Evolutionary conservation across 2,329 filamentous ascomycete genomes (phyloP).

Genomic region (Phialemoniopsis sp.): DNA sequence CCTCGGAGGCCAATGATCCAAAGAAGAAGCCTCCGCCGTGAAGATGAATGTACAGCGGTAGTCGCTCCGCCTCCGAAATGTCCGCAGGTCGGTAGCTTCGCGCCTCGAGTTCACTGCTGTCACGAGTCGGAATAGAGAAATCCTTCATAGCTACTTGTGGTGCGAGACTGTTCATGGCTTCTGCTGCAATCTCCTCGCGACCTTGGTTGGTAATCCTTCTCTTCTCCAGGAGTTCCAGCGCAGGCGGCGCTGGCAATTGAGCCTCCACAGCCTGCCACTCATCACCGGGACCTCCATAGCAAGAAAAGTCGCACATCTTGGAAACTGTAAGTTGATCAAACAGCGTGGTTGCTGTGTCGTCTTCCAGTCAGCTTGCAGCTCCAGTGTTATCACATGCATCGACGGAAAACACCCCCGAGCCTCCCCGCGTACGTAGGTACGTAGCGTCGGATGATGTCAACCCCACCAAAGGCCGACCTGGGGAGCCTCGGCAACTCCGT

Average conservation of each 20-base stretch:
- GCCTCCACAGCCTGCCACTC: constrained; percentile 38
- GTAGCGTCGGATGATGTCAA: no score
- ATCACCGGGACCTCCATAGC: constrained; percentile 32
- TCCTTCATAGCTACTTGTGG: constrained; percentile 26
- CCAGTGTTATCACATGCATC: no score
- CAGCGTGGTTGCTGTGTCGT: no score
- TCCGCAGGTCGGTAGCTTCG: constrained; percentile 10
- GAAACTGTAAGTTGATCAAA: not conserved
- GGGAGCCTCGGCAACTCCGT: no score
- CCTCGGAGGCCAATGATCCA: constrained; percentile 49
- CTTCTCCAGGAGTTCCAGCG: constrained; percentile 15
- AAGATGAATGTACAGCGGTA: constrained; percentile 9
- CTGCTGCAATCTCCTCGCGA: constrained; percentile 24
- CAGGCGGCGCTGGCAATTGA: constrained; percentile 18
- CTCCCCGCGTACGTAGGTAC: no score
- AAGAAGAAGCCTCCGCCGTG: constrained; percentile 37
- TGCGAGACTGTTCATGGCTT: constrained; percentile 17
- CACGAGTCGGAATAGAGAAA: constrained; percentile 12
- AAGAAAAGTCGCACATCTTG: constrained; percentile 21
- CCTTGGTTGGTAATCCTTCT: constrained; percentile 20
- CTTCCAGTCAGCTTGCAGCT: no score
- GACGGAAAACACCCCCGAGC: no score
- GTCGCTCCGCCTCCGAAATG: constrained; percentile 3
- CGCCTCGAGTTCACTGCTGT: constrained; percentile 7
- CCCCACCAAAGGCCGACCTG: no score